Evolutionary conservation across 2,329 filamentous ascomycete genomes (phyloP), one percentile per base, ranked within the genome.

Genomic region (Juglanconis sp.): DNA sequence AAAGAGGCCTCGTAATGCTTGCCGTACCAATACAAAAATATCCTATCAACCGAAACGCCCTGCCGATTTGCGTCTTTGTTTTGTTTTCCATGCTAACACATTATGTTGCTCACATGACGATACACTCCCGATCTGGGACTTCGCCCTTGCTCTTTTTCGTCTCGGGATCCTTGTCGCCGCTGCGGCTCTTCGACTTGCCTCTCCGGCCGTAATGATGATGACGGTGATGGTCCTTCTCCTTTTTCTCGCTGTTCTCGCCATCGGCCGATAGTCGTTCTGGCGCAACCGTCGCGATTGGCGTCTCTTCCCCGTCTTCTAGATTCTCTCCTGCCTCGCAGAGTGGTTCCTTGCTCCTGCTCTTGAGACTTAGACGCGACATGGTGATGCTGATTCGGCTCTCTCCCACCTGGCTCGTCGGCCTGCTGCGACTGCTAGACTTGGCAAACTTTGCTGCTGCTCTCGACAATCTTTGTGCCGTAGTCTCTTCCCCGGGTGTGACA

Each of bases 321-420:
- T 52, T 56, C n/a, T 62, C 63, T 24, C 56, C 60, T 11, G 63
- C 53, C 49, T 75, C 74, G 40, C 73, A 72, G 58, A 78, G 68
- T 0, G 73, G 76, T 61, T 86, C 83, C 66, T 77, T 82, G 72
- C 80, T 83, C 54, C 78, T 80, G 66, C 80, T 79, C 6, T 85
- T 75, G 0, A 79, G 77, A 9, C 79, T 79, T 4, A 85, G 71
- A n/a, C 82, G 79, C 15, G 79, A 80, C 69, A 87, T 84, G 3
- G 81, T 83, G 17, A 81, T 74, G 67, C 82, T 86, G 59, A 86
- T 80, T 4, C 85, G 78, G 15, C 77, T 78, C 65, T 87, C 85
- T 34, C 84, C 82, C 1, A 77, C 80, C 65, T 87, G 83, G 66
- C 85, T 87, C 17, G 73, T 74, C 4, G 85, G 82, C 11, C 85